These are phyloP conservation scores for Tetradesmus obliquus DNA, from an alignment of 139 green algal genomes.

Conservation along the genomic window DNA sequence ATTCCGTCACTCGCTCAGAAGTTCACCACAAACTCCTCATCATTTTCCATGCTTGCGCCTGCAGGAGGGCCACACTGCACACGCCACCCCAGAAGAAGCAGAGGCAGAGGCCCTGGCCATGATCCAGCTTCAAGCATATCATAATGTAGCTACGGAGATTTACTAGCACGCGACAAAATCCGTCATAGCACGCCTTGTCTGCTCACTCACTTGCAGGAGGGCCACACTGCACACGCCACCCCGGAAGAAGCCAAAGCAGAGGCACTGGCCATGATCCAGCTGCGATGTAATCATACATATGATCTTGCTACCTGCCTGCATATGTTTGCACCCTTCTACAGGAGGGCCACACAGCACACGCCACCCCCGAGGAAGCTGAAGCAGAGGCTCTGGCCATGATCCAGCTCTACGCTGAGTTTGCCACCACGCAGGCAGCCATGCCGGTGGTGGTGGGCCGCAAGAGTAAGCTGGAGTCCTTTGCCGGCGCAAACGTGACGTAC, in stretches of 20 bases:
- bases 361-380: conserved; percentile 94
- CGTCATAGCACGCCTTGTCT: too few species aligned
- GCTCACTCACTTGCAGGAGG: conserved; percentile 81
- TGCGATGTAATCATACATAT: conserved; percentile 18
- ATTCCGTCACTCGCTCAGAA: too few species aligned
- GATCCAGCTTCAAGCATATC: conserved; percentile 68
- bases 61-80: conserved; percentile 99
- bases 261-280: conserved; percentile 76
- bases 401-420: conserved; percentile 70
- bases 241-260: conserved; percentile 93
- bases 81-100: conserved; percentile 95
- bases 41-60: neutral
- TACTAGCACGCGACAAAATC: too few species aligned
- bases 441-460: conserved; percentile 96
- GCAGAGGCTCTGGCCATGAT: conserved; percentile 86
- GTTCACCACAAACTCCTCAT: too few species aligned
- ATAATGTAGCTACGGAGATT: too few species aligned
- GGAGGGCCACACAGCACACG: conserved; percentile 98
- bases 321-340: conserved; percentile 59
- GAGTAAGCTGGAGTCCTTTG: conserved; percentile 91
- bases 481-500: conserved; percentile 93
- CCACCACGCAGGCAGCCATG: conserved; percentile 82
- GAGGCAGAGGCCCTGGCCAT: conserved; percentile 86
- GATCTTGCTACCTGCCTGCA: neutral
- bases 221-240: conserved; percentile 97